Percentiles rank a stretch among this genome's conserved stretches.
phyloP scores from a whole-genome alignment of 306 rosid genomes.

The Luffa acutangula region DNA sequence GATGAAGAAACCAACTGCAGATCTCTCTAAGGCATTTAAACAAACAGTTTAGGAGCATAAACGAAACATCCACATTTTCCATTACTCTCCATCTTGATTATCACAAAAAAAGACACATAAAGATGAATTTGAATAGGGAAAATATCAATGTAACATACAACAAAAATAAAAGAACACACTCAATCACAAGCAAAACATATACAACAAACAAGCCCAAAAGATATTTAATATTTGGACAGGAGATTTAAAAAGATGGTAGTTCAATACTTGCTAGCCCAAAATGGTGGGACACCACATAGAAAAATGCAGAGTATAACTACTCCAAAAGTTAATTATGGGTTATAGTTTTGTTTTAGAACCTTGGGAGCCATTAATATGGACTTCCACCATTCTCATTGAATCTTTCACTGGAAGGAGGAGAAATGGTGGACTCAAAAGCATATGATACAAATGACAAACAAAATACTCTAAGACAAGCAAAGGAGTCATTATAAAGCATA shows the following conservation, averaged over 20 bases:
- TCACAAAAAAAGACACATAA: no score
- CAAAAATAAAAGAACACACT: no score
- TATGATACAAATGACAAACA: neutral
- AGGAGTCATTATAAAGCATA: slow-evolving; percentile 16
- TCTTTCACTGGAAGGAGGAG: slow-evolving; percentile 45
- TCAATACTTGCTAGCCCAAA: slow-evolving; percentile 89
- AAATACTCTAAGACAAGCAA: neutral
- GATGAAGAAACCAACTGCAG: no score
- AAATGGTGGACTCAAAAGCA: neutral
- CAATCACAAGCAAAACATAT: no score
- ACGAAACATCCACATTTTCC: no score
- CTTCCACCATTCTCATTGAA: slow-evolving; percentile 94
- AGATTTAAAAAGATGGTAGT: neutral
- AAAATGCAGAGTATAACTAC: slow-evolving; percentile 87
- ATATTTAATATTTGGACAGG: neutral
- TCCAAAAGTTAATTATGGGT: slow-evolving; percentile 96
- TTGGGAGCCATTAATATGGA: slow-evolving; percentile 99
- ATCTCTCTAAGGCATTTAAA: no score
- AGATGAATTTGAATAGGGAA: no score
- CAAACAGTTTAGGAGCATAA: no score
- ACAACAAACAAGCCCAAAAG: neutral
- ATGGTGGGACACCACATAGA: slow-evolving; percentile 95
- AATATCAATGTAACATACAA: no score
- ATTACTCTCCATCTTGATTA: no score
- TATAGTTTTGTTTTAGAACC: slow-evolving; percentile 71